phyloP scores from a whole-genome alignment of 140 eudicot genomes.

The Ambrosia hybrid region DNA sequence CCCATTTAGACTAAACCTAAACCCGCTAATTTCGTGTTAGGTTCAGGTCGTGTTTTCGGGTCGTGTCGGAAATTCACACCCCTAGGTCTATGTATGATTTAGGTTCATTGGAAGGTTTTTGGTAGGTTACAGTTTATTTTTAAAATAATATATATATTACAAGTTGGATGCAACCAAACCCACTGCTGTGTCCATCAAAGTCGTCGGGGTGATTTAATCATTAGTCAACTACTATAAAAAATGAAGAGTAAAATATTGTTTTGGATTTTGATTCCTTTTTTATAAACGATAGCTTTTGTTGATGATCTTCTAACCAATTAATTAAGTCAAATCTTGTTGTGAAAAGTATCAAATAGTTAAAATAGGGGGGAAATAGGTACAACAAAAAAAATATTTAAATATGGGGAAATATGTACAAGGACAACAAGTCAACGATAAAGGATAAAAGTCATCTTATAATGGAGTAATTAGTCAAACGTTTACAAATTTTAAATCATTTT shows the following conservation, averaged over 20 bases:
- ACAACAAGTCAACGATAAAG: too few relatives aligned
- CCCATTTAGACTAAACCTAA: too few relatives aligned
- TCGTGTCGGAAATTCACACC: too few relatives aligned
- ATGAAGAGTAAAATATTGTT: conserved; percentile 14
- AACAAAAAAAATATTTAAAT: too few relatives aligned
- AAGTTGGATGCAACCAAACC: conserved; percentile 18
- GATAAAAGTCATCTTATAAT: too few relatives aligned
- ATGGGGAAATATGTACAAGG: too few relatives aligned
- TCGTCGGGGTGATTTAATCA: conserved; percentile 15
- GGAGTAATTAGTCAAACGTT: too few relatives aligned
- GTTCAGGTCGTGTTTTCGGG: too few relatives aligned
- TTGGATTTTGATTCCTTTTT: conserved; percentile 13
- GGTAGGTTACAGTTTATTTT: background rate
- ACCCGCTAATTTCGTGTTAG: too few relatives aligned
- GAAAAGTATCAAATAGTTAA: background rate
- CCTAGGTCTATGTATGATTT: too few relatives aligned
- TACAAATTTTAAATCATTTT: too few relatives aligned
- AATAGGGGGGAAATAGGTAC: background rate
- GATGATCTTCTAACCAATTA: background rate
- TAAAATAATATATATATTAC: background rate
- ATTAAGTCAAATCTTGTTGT: background rate
- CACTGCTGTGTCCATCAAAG: conserved; percentile 22
- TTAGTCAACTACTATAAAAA: conserved; percentile 25
- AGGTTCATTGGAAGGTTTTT: background rate
- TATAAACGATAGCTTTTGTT: background rate